Base-by-base conservation (phyloP, 768 basidiomycete species). In the Tulasnella sp. region DNA sequence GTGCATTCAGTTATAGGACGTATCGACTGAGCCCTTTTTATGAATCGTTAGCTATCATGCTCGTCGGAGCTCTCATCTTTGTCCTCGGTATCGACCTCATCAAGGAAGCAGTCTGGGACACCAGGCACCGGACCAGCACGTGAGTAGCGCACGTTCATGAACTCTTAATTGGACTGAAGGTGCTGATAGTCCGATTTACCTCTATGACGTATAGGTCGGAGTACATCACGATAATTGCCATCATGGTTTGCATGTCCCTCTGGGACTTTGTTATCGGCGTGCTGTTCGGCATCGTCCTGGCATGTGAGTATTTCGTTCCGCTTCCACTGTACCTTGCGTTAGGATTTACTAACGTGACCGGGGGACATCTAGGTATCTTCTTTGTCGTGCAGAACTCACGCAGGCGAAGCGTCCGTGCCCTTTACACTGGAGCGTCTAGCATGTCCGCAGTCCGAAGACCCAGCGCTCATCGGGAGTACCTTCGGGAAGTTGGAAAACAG, bases 71-170 rank as follows among this genome's bases (percentile, higher is more conserved):
- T 1, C 85, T 99, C 75, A 98, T 99, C 78, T 96, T 95, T 79
- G 95, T 97, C 11, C 87, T 99, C 40, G 97, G 96, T 0, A 88
- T 98, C 71, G 97, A 99, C 79, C 89, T 99, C 49, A 89, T 94
- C 52, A 97, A 96, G 80, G 97, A 98, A 83, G 96, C 97, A 0
- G 82, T 98, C 11, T 99, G 96, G 96, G 97, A 99, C 83, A 96
- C 96, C 12, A 85, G 94, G 67, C 88, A 93, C 83, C 90, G 96
- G 19, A 94, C 94, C 29, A 95, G 90, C 86, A 85, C 87, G 87
- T 92, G 82, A 78, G 88, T 84, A 67, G 85, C 84, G 75, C 79
- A 82, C 72, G 25, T 2, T n/a, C 12, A 14, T 8, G n/a, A 71
- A 11, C 25, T 31, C 39, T 40, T 6, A 54, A 45, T 31, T 72